phyloP scores from a whole-genome alignment of 2,329 filamentous ascomycete genomes.

The Cladosporium sp. region DNA sequence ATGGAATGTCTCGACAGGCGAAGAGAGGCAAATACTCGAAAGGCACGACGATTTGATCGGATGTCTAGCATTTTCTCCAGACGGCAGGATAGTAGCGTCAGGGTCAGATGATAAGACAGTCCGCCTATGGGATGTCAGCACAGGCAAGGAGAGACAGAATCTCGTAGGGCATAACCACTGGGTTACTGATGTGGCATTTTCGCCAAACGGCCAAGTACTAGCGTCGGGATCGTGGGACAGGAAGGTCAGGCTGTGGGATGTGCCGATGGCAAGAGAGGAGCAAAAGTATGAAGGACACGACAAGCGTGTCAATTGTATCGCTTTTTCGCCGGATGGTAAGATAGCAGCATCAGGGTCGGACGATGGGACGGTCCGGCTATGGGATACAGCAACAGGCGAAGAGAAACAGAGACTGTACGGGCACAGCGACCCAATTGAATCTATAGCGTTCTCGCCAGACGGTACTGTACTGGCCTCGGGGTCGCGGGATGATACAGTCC shows the following conservation, averaged over 20 bases:
- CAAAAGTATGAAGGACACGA: neutral
- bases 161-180: neutral
- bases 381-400: slow-evolving; percentile 14
- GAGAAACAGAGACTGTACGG: slow-evolving; percentile 23
- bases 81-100: neutral
- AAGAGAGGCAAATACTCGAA: neutral
- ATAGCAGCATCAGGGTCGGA: neutral
- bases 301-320: neutral
- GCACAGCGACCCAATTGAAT: neutral
- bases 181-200: slow-evolving; percentile 5
- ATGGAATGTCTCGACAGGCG: neutral
- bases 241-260: neutral
- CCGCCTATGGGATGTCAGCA: neutral
- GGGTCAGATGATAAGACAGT: neutral
- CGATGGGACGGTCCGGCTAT: slow-evolving; percentile 13
- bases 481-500: neutral
- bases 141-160: neutral
- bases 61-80: slow-evolving; percentile 9
- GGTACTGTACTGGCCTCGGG: neutral
- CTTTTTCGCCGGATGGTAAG: neutral
- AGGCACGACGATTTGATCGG: neutral
- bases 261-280: too few species aligned
- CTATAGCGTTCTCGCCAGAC: neutral
- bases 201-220: neutral
- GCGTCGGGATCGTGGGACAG: neutral